These are phyloP conservation scores for Vaccinium corymbosum DNA, from an alignment of 148 eudicot genomes.

Conservation along the genomic window DNA sequence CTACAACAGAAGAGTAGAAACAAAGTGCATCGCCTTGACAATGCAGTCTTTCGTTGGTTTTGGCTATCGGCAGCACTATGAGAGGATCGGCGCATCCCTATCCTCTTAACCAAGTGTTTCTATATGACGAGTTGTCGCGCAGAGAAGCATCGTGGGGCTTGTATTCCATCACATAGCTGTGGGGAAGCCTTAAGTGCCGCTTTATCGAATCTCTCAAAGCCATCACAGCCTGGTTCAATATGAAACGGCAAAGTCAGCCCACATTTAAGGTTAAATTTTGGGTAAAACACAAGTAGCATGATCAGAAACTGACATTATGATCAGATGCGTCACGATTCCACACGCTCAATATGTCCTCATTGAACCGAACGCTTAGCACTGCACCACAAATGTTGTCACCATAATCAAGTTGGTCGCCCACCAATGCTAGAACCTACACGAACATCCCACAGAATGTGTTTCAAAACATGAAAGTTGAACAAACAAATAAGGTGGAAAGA, in stretches of 20 bases:
- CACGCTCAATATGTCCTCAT: constrained; percentile 85
- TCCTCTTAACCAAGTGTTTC: constrained; percentile 96
- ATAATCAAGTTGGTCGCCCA: constrained; percentile 89
- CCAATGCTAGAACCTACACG: constrained; percentile 72
- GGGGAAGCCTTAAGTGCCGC: constrained; percentile 87
- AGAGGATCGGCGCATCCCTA: constrained; percentile 16
- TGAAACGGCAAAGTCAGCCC: background rate
- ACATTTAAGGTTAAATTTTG: background rate
- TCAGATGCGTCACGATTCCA: constrained; percentile 95
- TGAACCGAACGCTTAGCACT: constrained; percentile 79
- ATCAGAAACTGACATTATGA: constrained; percentile 51
- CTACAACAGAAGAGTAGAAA: background rate
- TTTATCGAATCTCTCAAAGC: constrained; percentile 84
- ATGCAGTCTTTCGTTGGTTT: background rate
- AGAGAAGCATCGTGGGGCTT: constrained; percentile 92
- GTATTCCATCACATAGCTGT: constrained; percentile 91
- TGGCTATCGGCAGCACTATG: background rate
- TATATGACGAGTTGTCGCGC: constrained; percentile 86
- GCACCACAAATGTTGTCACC: constrained; percentile 87
- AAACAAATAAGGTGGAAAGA: background rate
- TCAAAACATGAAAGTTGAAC: background rate
- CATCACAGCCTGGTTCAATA: constrained; percentile 69
- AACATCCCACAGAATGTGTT: background rate
- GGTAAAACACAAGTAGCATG: background rate
- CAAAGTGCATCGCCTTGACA: background rate